Percentiles rank a stretch among this genome's conserved stretches.
Evolutionary conservation across 257 asterid species (phyloP).

Genomic region (Solanum ossicruentum): DNA sequence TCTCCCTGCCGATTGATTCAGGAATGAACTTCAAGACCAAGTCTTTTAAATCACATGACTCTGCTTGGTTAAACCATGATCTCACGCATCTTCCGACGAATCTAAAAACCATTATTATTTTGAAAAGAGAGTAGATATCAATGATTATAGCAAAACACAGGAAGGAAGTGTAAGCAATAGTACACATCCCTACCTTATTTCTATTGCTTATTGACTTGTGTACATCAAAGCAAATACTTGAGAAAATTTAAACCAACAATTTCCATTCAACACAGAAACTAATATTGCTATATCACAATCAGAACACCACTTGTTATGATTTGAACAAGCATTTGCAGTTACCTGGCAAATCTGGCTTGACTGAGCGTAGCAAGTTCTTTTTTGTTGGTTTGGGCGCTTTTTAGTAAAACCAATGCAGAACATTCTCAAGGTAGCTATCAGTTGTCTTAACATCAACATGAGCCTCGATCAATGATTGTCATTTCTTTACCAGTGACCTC

Average conservation of each 20-base stretch:
- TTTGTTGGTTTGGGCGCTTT: constrained; percentile 77
- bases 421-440: constrained; percentile 48
- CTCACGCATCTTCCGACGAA: constrained; percentile 79
- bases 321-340: neutral
- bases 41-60: constrained; percentile 64
- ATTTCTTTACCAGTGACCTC: constrained; percentile 67
- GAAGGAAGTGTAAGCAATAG: neutral
- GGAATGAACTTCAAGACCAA: constrained; percentile 74
- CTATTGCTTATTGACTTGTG: no score
- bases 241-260: neutral
- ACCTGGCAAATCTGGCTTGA: constrained; percentile 83
- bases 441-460: constrained; percentile 89
- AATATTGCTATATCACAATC: neutral
- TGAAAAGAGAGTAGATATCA: neutral
- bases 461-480: constrained; percentile 75
- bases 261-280: neutral
- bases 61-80: constrained; percentile 65
- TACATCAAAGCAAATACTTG: neutral
- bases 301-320: neutral
- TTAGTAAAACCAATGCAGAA: constrained; percentile 85
- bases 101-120: constrained; percentile 16
- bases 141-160: neutral
- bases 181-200: neutral
- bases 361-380: constrained; percentile 83
- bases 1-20: constrained; percentile 74